Evolutionary conservation across 2,329 filamentous ascomycete genomes (phyloP).

Genomic region (Moelleriella libera): DNA sequence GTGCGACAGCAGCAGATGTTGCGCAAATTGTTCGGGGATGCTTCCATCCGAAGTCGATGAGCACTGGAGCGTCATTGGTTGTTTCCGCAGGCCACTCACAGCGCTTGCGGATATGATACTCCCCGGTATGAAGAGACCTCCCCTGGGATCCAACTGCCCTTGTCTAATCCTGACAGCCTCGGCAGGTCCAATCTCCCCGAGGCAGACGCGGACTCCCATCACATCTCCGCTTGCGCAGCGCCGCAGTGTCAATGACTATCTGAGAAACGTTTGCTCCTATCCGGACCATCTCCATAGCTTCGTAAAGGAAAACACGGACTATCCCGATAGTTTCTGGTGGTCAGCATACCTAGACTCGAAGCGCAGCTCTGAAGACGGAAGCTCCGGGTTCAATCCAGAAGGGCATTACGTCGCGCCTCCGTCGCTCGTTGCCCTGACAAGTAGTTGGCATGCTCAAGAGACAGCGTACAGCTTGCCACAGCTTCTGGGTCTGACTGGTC

Average conservation of each 20-base stretch:
- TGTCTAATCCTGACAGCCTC: background rate
- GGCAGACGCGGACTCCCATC: slow-evolving; percentile 33
- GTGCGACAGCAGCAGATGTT: slow-evolving; percentile 38
- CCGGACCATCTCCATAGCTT: slow-evolving; percentile 23
- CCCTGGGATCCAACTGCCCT: background rate
- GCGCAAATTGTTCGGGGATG: slow-evolving; percentile 28
- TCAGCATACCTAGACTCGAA: slow-evolving; percentile 30
- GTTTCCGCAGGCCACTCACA: slow-evolving; percentile 32
- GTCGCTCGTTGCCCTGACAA: slow-evolving; percentile 33
- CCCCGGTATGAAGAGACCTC: slow-evolving; percentile 22
- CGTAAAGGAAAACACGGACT: slow-evolving; percentile 33
- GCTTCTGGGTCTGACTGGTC: slow-evolving; percentile 34
- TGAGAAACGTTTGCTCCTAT: slow-evolving; percentile 30
- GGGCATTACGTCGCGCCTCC: slow-evolving; percentile 29
- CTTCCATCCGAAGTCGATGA: slow-evolving; percentile 22
- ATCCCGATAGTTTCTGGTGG: slow-evolving; percentile 44
- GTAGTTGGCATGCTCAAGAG: slow-evolving; percentile 34
- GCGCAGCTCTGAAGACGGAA: slow-evolving; percentile 8
- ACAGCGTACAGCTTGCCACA: slow-evolving; percentile 38
- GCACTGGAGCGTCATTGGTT: slow-evolving; percentile 35
- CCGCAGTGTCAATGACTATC: slow-evolving; percentile 35
- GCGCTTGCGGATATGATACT: slow-evolving; percentile 34
- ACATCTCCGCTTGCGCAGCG: slow-evolving; percentile 34
- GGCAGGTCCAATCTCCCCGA: slow-evolving; percentile 30
- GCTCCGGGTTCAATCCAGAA: slow-evolving; percentile 12